Conservation (phyloP, 192 early-diverging fungal species). For the Thamnidium elegans region DNA sequence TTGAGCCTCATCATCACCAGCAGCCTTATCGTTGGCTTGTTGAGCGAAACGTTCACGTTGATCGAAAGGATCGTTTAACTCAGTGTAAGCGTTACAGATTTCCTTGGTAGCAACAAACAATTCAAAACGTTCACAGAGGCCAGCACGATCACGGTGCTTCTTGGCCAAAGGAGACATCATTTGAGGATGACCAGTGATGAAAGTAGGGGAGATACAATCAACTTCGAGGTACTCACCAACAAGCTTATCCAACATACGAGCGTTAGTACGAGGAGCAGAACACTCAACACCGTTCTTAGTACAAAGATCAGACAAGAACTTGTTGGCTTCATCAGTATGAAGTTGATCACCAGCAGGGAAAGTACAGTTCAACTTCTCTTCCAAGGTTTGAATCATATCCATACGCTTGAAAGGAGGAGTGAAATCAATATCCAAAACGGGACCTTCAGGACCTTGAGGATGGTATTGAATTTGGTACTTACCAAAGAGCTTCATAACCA, state of each 20-base stretch:
- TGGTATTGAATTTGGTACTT: conserved; percentile 92
- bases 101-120: conserved; percentile 99
- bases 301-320: conserved; percentile 92
- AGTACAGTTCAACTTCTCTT: conserved; percentile 84
- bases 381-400: conserved; percentile 90
- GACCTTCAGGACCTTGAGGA: conserved; percentile 81
- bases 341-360: conserved; percentile 88
- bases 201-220: conserved; percentile 81
- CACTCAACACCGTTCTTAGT: conserved; percentile 95
- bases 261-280: conserved; percentile 86
- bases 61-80: conserved; percentile 99
- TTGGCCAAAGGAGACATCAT: conserved; percentile 99
- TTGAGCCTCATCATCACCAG: conserved; percentile 99
- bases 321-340: conserved; percentile 75
- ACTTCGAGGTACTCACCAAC: conserved; percentile 83
- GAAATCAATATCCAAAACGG: conserved; percentile 87
- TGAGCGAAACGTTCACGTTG: conserved; percentile 97
- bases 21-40: conserved; percentile 96
- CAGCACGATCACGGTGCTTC: conserved; percentile 83
- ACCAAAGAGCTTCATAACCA: conserved; percentile 93
- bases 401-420: conserved; percentile 94
- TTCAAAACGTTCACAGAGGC: conserved; percentile 98
- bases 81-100: conserved; percentile 98
- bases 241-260: conserved; percentile 94
- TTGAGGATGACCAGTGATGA: conserved; percentile 95